Evolutionary conservation across 257 asterid species (phyloP).

Genomic region (Gynochthodes officinalis): DNA sequence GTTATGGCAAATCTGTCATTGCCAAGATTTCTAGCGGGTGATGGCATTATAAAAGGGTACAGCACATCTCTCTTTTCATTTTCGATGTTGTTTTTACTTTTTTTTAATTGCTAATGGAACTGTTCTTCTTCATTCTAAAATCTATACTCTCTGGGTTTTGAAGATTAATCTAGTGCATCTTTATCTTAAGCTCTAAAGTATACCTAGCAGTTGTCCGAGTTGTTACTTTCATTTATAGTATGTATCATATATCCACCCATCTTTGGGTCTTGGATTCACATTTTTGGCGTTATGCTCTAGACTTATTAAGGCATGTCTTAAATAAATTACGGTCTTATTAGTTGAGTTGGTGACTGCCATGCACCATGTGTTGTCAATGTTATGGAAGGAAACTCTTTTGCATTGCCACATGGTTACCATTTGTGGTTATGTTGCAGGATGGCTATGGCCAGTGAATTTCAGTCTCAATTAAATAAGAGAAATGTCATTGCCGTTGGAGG

Average conservation of each 20-base stretch:
- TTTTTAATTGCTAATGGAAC: background rate
- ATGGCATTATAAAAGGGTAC: constrained; percentile 95
- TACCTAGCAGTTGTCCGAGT: background rate
- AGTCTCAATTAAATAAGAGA: constrained; percentile 65
- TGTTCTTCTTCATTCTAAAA: background rate
- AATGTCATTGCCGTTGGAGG: constrained; percentile 74
- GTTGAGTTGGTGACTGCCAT: background rate
- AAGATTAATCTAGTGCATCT: background rate
- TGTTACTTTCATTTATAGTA: background rate
- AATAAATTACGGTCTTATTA: background rate
- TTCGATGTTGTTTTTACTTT: constrained; percentile 12
- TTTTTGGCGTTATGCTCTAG: background rate
- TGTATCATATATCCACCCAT: background rate
- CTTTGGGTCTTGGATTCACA: background rate
- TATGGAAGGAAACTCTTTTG: background rate
- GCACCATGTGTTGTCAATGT: background rate
- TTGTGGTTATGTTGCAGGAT: constrained; percentile 55
- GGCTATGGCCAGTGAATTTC: constrained; percentile 91
- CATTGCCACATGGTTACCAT: constrained; percentile 2
- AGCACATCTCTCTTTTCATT: constrained; percentile 12
- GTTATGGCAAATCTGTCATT: constrained; percentile 71
- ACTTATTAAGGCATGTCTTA: background rate
- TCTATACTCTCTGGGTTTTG: background rate
- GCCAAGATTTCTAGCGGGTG: constrained; percentile 74
- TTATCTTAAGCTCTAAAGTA: background rate